Percentiles rank a stretch among this genome's conserved stretches.
phyloP scores from a whole-genome alignment of 139 green algal species.

The Tetraselmis striata region DNA sequence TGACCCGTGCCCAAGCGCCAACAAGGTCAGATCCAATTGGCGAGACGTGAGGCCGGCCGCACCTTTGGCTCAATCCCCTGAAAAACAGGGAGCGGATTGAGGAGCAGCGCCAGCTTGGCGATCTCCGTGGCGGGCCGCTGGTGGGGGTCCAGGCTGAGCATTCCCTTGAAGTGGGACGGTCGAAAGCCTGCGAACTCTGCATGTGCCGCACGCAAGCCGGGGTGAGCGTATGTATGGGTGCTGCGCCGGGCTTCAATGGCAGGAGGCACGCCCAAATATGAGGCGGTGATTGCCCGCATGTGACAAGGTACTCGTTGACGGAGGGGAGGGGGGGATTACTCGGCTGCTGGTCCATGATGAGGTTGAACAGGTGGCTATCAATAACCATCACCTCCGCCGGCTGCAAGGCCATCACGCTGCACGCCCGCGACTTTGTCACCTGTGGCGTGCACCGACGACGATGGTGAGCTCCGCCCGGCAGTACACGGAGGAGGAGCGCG shows the following conservation, averaged over 20 bases:
- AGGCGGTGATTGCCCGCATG: no score
- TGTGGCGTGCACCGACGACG: no score
- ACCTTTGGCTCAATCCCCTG: not conserved
- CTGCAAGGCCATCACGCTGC: not conserved
- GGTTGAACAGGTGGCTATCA: not conserved
- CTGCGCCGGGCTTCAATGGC: no score
- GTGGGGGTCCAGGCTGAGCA: not conserved
- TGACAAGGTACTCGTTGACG: no score
- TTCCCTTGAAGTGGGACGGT: not conserved
- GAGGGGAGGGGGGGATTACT: not conserved
- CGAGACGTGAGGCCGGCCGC: no score
- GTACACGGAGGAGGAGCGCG: no score
- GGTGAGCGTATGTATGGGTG: no score
- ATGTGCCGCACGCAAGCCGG: no score
- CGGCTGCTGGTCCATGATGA: not conserved
- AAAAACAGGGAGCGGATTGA: not conserved
- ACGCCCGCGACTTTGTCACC: not conserved
- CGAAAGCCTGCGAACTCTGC: not conserved
- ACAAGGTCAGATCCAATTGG: no score
- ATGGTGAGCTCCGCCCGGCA: no score
- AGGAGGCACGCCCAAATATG: no score
- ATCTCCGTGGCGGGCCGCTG: not conserved
- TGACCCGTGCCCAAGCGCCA: no score
- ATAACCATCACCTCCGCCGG: not conserved
- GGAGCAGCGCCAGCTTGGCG: not conserved